Evolutionary conservation across 495 filamentous ascomycete species (phyloP), one percentile per base, ranked within the genome.

Genomic region (Annulohypoxylon maeteangense): DNA sequence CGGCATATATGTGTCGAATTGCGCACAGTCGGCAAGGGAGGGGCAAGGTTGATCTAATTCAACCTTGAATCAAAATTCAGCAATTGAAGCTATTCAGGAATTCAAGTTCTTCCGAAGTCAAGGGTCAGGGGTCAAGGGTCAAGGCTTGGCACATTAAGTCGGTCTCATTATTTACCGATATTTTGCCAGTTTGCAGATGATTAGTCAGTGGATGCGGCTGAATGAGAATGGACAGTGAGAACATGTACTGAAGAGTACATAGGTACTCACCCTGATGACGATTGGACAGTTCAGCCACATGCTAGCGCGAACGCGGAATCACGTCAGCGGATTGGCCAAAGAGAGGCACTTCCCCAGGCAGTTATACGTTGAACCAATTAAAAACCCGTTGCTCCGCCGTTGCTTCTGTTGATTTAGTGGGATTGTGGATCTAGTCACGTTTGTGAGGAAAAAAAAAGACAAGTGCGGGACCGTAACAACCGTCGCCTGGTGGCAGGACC

Each of bases 391-490:
- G 83, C 83, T 73, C 76, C 70, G 80, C 75, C 60, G 83, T 85
- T 83, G 81, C 79, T 70, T 65, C 67, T 85, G 83, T 85, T 85
- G 81, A 81, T 62, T 56, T 22, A 74, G 72, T 72, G 61, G 65
- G 69, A 44, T 36, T 44, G 74, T 68, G 69, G 72, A 31, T 42
- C 54, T n/a, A 47, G 65, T 73, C 65, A 68, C 61, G 70, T 53
- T 62, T 65, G 38, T 42, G 42, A 34, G 62, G 62, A 70, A 65
- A 56, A 74, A 68, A 60, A 71, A 48, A 57, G 66, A n/a, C 23
- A 59, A 44, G 60, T 75, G 75, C 68, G 68, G 67, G 60, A 44
- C 42, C 25, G 63, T 23, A 64, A 62, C 62, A 42, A 42, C 58
- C 31, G 59, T 63, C 22, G 42, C 27, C 62, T 48, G 56, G 68